These are phyloP conservation scores for Theileria equi DNA, from an alignment of 169 alveolate species.

Conservation along the genomic window DNA sequence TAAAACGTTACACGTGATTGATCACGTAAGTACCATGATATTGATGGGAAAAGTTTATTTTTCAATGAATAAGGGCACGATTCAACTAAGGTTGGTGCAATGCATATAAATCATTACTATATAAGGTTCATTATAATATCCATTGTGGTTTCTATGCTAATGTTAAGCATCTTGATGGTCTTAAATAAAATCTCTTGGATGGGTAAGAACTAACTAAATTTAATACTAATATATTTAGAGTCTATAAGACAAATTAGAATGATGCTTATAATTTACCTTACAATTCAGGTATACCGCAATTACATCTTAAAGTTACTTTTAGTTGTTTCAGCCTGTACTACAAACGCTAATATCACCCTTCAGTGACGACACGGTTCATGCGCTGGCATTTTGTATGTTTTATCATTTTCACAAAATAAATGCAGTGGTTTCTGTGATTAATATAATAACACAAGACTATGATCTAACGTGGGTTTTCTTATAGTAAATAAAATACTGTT, in stretches of 20 bases:
- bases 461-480: constrained; percentile 20
- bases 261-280: constrained; percentile 25
- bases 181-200: constrained; percentile 6
- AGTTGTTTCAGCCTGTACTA: constrained; percentile 55
- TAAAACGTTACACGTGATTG: constrained; percentile 44
- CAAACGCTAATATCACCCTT: constrained; percentile 58
- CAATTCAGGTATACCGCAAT: constrained; percentile 20
- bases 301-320: neutral
- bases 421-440: constrained; percentile 40
- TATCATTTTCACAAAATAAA: no score
- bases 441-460: constrained; percentile 40
- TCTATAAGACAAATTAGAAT: constrained; percentile 4
- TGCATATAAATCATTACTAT: neutral
- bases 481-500: neutral
- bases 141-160: constrained; percentile 7
- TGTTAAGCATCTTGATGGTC: constrained; percentile 26
- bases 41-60: constrained; percentile 34
- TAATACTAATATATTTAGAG: neutral
- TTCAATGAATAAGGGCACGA: constrained; percentile 30
- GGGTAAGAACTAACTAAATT: constrained; percentile 10
- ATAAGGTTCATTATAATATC: constrained; percentile 22
- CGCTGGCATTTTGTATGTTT: constrained; percentile 36
- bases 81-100: constrained; percentile 14
- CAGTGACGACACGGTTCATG: constrained; percentile 56
- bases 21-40: constrained; percentile 54